These are phyloP conservation scores for Sugiyamaella lignohabitans DNA, from an alignment of 805 yeast species.

Conservation along the genomic window DNA sequence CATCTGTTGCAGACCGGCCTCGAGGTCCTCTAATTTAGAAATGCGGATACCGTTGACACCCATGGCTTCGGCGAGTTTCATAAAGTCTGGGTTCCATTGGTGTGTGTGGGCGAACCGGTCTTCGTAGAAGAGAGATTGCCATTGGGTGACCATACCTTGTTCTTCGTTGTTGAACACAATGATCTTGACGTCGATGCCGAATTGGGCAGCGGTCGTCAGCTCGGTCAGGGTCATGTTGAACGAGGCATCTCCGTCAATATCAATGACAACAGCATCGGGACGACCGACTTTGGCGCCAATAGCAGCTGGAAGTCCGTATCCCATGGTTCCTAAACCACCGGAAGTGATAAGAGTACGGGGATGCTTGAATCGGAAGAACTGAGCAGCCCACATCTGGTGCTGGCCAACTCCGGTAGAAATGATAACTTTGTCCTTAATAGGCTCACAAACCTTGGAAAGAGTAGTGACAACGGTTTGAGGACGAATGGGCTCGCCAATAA, in stretches of 20 bases:
- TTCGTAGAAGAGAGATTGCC: slow-evolving; percentile 97
- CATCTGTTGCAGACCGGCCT: slow-evolving; percentile 55
- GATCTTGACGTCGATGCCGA: slow-evolving; percentile 82
- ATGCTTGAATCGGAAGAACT: slow-evolving; percentile 86
- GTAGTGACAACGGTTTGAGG: slow-evolving; percentile 89
- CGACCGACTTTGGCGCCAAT: slow-evolving; percentile 96
- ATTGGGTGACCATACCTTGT: slow-evolving; percentile 99
- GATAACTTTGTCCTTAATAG: slow-evolving; percentile 63
- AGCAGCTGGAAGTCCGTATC: slow-evolving; percentile 94
- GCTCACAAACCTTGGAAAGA: slow-evolving; percentile 64
- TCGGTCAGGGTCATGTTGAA: slow-evolving; percentile 96
- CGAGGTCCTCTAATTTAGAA: slow-evolving; percentile 58
- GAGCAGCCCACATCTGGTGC: slow-evolving; percentile 99
- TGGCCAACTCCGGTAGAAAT: slow-evolving; percentile 99
- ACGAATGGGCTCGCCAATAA: slow-evolving; percentile 50
- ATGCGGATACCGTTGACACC: slow-evolving; percentile 79
- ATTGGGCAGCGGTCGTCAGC: slow-evolving; percentile 90
- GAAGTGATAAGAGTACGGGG: slow-evolving; percentile 96
- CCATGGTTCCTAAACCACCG: slow-evolving; percentile 99
- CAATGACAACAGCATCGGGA: slow-evolving; percentile 92
- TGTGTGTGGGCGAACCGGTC: slow-evolving; percentile 98
- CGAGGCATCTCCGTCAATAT: slow-evolving; percentile 98
- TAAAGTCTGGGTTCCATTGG: slow-evolving; percentile 89
- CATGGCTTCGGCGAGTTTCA: slow-evolving; percentile 92
- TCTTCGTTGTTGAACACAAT: slow-evolving; percentile 92